Evolutionary conservation across 163 green algal genomes (phyloP).

Genomic region (Chlamydomonas reinhardtii): DNA sequence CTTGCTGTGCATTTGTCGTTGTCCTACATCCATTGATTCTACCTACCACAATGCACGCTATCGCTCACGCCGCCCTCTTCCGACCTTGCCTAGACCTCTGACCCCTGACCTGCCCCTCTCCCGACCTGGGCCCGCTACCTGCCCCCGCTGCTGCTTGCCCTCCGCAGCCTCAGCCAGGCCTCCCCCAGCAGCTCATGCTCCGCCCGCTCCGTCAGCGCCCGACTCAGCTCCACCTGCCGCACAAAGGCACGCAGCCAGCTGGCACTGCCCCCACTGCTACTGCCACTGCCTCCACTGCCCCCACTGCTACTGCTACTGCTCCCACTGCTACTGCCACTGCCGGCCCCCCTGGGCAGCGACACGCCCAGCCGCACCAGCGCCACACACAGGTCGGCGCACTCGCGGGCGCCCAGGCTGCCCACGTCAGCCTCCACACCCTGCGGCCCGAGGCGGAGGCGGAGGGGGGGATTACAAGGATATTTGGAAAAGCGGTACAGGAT

Average conservation of each 20-base stretch:
- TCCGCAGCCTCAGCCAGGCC: slow-evolving; percentile 30
- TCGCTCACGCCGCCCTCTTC: too few relatives aligned
- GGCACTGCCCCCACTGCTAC: background rate
- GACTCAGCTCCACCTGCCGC: slow-evolving; percentile 30
- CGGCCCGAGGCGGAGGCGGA: too few relatives aligned
- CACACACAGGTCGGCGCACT: slow-evolving; percentile 44
- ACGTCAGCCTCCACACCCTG: slow-evolving; percentile 30
- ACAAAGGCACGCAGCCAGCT: background rate
- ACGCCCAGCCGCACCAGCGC: slow-evolving; percentile 42
- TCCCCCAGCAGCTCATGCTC: slow-evolving; percentile 25
- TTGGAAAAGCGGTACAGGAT: background rate
- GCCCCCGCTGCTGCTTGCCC: background rate
- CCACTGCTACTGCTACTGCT: background rate
- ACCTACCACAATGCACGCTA: too few relatives aligned
- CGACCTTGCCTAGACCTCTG: background rate
- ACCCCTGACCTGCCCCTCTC: background rate
- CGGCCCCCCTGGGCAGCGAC: background rate
- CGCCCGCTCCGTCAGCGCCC: slow-evolving; percentile 33
- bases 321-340: background rate
- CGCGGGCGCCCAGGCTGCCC: slow-evolving; percentile 5
- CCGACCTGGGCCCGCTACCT: too few relatives aligned
- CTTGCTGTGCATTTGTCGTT: too few relatives aligned
- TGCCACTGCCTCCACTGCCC: background rate
- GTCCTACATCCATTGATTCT: too few relatives aligned
- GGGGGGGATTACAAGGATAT: background rate